Conservation (phyloP, 306 rosid genomes). For the Comarum palustre region DNA sequence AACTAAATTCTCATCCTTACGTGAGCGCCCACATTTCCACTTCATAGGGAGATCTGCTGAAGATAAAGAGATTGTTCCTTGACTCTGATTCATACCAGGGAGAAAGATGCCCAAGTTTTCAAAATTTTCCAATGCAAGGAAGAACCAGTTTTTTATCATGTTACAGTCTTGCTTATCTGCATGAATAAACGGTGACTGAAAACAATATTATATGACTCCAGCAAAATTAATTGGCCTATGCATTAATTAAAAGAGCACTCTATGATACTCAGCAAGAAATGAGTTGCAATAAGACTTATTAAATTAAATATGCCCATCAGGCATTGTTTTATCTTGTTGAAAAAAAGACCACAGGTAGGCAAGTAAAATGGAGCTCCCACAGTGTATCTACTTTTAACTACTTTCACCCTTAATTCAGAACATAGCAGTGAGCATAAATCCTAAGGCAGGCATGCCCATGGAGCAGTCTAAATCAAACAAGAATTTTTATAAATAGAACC, state of each 20-base stretch:
- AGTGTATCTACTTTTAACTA: too few relatives aligned
- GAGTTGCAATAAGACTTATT: too few relatives aligned
- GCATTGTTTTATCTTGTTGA: background rate
- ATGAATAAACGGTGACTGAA: background rate
- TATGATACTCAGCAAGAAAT: too few relatives aligned
- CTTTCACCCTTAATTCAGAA: background rate
- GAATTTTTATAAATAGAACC: background rate
- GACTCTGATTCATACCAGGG: slow-evolving; percentile 47
- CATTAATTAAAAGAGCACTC: too few relatives aligned
- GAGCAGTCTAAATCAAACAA: background rate
- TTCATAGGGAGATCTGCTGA: slow-evolving; percentile 38
- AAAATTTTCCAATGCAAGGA: slow-evolving; percentile 24
- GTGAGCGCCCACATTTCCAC: slow-evolving; percentile 69
- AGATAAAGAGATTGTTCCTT: slow-evolving; percentile 26
- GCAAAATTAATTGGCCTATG: background rate
- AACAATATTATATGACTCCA: background rate
- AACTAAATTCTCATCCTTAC: slow-evolving; percentile 41
- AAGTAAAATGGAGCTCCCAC: too few relatives aligned
- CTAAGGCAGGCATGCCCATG: background rate
- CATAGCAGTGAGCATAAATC: background rate
- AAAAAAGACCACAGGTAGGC: too few relatives aligned
- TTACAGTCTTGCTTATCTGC: background rate
- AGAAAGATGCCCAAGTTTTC: slow-evolving; percentile 1
- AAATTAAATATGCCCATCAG: background rate
- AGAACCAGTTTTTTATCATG: background rate